Evolutionary conservation across 768 basidiomycete genomes (phyloP).

Genomic region (Coprinopsis marcescibilis): DNA sequence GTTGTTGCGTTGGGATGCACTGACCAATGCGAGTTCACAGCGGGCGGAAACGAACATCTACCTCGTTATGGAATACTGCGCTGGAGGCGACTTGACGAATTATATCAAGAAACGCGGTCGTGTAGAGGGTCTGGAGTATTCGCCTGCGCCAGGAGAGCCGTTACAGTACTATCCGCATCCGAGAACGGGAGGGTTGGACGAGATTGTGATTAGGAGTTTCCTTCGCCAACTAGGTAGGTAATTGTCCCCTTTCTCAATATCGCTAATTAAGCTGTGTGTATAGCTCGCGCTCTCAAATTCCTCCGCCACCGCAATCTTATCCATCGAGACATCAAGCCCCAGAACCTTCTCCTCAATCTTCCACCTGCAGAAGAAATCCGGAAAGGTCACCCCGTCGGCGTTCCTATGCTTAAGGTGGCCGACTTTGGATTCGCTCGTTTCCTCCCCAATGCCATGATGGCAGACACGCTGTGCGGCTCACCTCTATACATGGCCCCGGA

Average conservation of each 20-base stretch:
- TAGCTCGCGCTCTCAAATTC: constrained; percentile 92
- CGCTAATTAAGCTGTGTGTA: constrained; percentile 1
- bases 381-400: constrained; percentile 83
- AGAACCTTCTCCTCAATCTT: constrained; percentile 90
- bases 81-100: constrained; percentile 91
- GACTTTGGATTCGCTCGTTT: constrained; percentile 98
- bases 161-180: constrained; percentile 90
- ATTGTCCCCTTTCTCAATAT: neutral
- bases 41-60: constrained; percentile 78
- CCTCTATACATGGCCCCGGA: constrained; percentile 99
- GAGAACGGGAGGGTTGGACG: constrained; percentile 81
- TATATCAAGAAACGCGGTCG: constrained; percentile 98
- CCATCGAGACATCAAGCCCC: constrained; percentile 97
- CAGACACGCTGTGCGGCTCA: constrained; percentile 96
- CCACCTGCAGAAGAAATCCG: constrained; percentile 74
- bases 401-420: constrained; percentile 93
- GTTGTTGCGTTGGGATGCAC: constrained; percentile 13
- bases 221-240: constrained; percentile 78
- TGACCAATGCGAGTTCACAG: constrained; percentile 26
- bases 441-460: constrained; percentile 88
- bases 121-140: constrained; percentile 82
- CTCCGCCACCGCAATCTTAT: constrained; percentile 84
- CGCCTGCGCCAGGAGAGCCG: constrained; percentile 61
- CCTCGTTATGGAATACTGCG: constrained; percentile 96
- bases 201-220: constrained; percentile 88